These are phyloP conservation scores for Boletellus sp. DNA, from an alignment of 1,284 basidiomycete genomes.

Conservation along the genomic window DNA sequence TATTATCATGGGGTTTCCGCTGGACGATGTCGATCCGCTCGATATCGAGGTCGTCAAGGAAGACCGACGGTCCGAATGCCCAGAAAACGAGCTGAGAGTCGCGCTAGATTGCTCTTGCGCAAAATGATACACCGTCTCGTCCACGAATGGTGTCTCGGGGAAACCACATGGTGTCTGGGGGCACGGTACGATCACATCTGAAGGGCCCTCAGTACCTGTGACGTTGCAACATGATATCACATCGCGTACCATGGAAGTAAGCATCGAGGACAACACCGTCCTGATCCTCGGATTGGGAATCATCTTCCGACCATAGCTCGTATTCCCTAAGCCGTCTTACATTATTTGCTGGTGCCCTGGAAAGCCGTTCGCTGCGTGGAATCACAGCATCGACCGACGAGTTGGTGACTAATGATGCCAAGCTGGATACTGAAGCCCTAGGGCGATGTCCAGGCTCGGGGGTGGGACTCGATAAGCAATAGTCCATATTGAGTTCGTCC, in stretches of 20 bases:
- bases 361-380: slow-evolving; percentile 31
- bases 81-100: slow-evolving; percentile 10
- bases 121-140: slow-evolving; percentile 10
- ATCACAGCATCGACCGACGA: slow-evolving; percentile 55
- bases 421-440: slow-evolving; percentile 52
- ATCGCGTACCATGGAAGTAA: slow-evolving; percentile 44
- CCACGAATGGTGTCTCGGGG: slow-evolving; percentile 21
- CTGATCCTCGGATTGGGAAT: slow-evolving; percentile 34
- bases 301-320: slow-evolving; percentile 21
- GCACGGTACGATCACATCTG: slow-evolving; percentile 40
- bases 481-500: slow-evolving; percentile 39
- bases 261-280: slow-evolving; percentile 46
- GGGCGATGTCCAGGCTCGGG: slow-evolving; percentile 31
- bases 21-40: slow-evolving; percentile 29
- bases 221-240: background rate
- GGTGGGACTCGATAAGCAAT: slow-evolving; percentile 38
- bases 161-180: slow-evolving; percentile 11
- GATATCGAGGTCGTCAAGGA: slow-evolving; percentile 29
- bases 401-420: slow-evolving; percentile 57
- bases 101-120: slow-evolving; percentile 8
- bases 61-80: slow-evolving; percentile 19
- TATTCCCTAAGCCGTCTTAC: slow-evolving; percentile 33
- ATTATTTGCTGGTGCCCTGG: background rate
- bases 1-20: slow-evolving; percentile 34
- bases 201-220: slow-evolving; percentile 7